These are phyloP conservation scores for Plectosphaerella cucumerina DNA, from an alignment of 2,329 filamentous ascomycete species.

Conservation along the genomic window DNA sequence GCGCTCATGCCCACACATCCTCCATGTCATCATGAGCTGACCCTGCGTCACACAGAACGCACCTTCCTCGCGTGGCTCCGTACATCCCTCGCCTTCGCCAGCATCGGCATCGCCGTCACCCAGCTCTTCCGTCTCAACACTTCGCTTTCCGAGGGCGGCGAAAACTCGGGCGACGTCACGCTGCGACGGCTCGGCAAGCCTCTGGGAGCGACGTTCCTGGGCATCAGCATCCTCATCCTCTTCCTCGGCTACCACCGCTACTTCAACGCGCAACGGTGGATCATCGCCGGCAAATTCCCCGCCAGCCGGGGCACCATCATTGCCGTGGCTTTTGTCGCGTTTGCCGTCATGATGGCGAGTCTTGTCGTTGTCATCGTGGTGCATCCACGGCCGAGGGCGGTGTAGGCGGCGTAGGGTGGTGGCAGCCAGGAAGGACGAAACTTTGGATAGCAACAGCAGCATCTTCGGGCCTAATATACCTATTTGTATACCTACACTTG, in stretches of 20 bases:
- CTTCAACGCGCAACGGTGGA: conserved; percentile 73
- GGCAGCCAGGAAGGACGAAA: no score
- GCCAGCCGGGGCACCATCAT: conserved; percentile 73
- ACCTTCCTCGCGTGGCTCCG: conserved; percentile 84
- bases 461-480: no score
- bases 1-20: background rate
- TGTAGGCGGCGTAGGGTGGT: background rate
- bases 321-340: conserved; percentile 61
- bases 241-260: conserved; percentile 76
- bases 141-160: conserved; percentile 37
- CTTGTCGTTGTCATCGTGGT: conserved; percentile 57
- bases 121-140: conserved; percentile 83
- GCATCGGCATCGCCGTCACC: conserved; percentile 78
- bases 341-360: conserved; percentile 57
- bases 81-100: conserved; percentile 76
- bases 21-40: no score
- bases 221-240: conserved; percentile 69
- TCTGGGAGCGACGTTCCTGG: conserved; percentile 72
- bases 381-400: conserved; percentile 25
- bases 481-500: no score
- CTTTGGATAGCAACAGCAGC: no score
- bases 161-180: conserved; percentile 30
- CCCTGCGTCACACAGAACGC: conserved; percentile 50
- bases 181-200: conserved; percentile 67
- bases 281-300: conserved; percentile 75